Evolutionary conservation across 352 stramenopile species (phyloP).

Genomic region (Thalassiosira mediterranea): DNA sequence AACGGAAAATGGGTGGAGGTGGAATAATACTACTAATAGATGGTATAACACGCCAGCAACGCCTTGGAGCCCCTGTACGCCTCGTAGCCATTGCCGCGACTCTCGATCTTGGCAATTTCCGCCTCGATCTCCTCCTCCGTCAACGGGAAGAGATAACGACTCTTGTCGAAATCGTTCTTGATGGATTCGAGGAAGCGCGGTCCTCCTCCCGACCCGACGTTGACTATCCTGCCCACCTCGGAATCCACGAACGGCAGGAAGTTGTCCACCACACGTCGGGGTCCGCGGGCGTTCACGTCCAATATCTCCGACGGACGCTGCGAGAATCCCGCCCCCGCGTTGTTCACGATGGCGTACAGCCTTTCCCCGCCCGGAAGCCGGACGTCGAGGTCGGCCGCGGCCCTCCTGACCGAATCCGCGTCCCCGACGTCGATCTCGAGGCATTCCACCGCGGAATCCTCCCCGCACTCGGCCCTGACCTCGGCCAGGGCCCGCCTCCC

Average conservation of each 20-base stretch:
- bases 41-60: conserved; percentile 65
- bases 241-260: conserved; percentile 59
- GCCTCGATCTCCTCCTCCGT: conserved; percentile 48
- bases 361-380: conserved; percentile 22
- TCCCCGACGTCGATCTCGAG: conserved; percentile 61
- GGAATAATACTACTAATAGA: too few species aligned
- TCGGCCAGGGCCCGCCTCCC: conserved; percentile 54
- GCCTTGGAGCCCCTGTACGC: conserved; percentile 71
- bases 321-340: conserved; percentile 67
- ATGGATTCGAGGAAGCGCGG: conserved; percentile 45
- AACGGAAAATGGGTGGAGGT: too few species aligned
- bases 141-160: conserved; percentile 35
- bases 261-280: conserved; percentile 61
- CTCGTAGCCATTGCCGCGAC: conserved; percentile 10
- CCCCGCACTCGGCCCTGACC: conserved; percentile 46
- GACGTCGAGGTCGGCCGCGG: conserved; percentile 41
- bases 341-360: conserved; percentile 78
- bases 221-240: conserved; percentile 66
- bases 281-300: conserved; percentile 67
- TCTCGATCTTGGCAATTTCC: conserved; percentile 41
- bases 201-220: conserved; percentile 63
- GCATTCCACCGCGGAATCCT: conserved; percentile 55
- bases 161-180: conserved; percentile 14
- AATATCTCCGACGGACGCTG: conserved; percentile 53
- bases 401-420: conserved; percentile 56